A percentile compares a stretch with the other conserved stretches of the same genome.
Conservation (phyloP, 2,329 filamentous ascomycete genomes). For the Zasmidium citrigriseum region DNA sequence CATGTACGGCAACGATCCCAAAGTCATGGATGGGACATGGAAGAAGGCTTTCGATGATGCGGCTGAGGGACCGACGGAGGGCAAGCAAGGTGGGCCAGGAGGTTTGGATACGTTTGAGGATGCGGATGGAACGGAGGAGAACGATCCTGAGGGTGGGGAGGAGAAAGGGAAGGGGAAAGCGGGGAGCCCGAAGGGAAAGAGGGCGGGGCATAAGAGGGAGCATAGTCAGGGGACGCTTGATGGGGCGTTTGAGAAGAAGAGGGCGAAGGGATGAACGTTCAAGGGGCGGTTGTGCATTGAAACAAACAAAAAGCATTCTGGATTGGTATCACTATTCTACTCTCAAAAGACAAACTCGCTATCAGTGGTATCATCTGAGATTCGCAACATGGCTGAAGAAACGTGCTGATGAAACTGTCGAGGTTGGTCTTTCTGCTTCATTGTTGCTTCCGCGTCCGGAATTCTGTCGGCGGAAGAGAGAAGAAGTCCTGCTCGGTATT, state of each 20-base stretch:
- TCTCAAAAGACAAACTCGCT: not conserved
- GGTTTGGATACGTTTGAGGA: slow-evolving; percentile 35
- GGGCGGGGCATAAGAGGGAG: slow-evolving; percentile 33
- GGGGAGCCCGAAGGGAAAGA: slow-evolving; percentile 13
- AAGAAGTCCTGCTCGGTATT: not conserved
- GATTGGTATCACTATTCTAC: not conserved
- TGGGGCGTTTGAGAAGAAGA: slow-evolving; percentile 33
- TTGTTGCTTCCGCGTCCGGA: no score
- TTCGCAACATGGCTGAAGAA: not conserved
- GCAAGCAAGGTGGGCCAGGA: slow-evolving; percentile 40
- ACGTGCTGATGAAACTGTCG: not conserved
- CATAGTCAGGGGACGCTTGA: slow-evolving; percentile 36
- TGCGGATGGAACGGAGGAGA: slow-evolving; percentile 26
- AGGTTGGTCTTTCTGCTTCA: not conserved
- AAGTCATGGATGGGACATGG: slow-evolving; percentile 63
- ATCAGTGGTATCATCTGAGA: not conserved
- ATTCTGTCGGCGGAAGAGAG: not conserved
- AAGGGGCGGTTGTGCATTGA: not conserved
- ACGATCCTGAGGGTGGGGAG: slow-evolving; percentile 13
- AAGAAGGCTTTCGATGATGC: slow-evolving; percentile 50
- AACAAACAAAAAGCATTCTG: not conserved
- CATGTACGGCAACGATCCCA: slow-evolving; percentile 63
- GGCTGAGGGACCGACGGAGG: slow-evolving; percentile 48
- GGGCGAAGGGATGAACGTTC: slow-evolving; percentile 15
- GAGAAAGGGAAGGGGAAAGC: slow-evolving; percentile 9